A percentile compares a stretch with the other conserved stretches of the same genome.
phyloP scores from a whole-genome alignment of 371 early-diverging fungal species.

The Capillidium rhysosporum region DNA sequence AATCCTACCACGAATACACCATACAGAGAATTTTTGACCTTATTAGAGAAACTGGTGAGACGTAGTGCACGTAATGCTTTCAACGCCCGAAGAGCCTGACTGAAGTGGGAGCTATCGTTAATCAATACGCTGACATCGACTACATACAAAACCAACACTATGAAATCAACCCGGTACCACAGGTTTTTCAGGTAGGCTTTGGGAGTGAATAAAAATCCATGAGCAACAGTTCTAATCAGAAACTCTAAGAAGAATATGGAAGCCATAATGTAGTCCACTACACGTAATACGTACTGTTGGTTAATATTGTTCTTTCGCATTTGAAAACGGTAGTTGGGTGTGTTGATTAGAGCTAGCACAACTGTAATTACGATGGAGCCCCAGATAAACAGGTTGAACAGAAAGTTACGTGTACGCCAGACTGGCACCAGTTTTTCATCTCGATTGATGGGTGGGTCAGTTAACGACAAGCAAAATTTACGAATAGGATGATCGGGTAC shows the following conservation, averaged over 20 bases:
- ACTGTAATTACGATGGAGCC: constrained; percentile 17
- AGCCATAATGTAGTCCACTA: constrained; percentile 26
- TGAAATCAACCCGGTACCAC: constrained; percentile 44
- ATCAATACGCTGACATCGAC: background rate
- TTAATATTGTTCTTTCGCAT: constrained; percentile 9
- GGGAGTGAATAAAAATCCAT: constrained; percentile 41
- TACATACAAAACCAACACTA: constrained; percentile 20
- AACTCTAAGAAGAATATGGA: constrained; percentile 36
- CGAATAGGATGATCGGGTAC: background rate
- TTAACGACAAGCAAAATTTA: background rate
- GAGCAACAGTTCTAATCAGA: constrained; percentile 34
- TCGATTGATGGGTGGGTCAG: background rate
- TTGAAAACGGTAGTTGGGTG: constrained; percentile 28
- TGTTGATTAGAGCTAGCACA: constrained; percentile 23
- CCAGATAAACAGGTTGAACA: background rate
- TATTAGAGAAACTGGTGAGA: constrained; percentile 29
- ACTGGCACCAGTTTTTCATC: too few species aligned
- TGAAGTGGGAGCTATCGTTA: background rate
- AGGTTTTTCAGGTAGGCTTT: constrained; percentile 37
- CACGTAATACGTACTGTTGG: constrained; percentile 8
- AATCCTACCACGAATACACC: constrained; percentile 29
- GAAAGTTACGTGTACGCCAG: background rate
- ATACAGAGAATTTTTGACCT: constrained; percentile 34
- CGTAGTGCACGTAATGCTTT: constrained; percentile 41
- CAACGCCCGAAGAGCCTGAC: constrained; percentile 24